These are phyloP conservation scores for Phytophthora hibernalis DNA, from an alignment of 352 stramenopile species.

Conservation along the genomic window DNA sequence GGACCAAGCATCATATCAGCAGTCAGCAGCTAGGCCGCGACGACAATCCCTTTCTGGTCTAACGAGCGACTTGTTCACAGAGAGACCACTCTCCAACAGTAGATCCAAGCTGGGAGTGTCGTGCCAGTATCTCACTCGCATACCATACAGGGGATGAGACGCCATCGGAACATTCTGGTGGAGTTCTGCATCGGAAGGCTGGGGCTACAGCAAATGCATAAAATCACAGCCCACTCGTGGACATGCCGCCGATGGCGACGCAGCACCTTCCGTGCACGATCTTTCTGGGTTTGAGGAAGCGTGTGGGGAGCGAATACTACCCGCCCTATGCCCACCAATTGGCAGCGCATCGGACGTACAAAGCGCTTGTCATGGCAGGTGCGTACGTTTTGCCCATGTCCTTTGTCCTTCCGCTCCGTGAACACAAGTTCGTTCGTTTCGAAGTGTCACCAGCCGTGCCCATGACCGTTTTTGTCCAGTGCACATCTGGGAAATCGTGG, in stretches of 20 bases:
- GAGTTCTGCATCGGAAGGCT: no score
- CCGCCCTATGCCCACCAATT: background rate
- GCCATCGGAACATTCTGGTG: no score
- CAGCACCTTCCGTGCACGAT: background rate
- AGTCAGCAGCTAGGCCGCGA: no score
- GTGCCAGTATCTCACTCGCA: no score
- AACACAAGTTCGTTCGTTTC: slow-evolving; percentile 1
- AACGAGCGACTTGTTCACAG: no score
- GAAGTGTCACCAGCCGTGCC: background rate
- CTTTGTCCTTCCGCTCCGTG: background rate
- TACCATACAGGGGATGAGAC: no score
- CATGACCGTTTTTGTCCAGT: slow-evolving; percentile 5
- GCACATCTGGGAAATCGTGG: background rate
- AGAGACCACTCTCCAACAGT: no score
- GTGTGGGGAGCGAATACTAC: background rate
- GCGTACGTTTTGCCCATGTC: background rate
- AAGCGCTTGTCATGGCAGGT: background rate
- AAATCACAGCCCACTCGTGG: background rate
- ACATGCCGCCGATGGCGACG: background rate
- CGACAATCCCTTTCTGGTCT: no score
- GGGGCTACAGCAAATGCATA: no score
- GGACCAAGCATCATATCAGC: no score
- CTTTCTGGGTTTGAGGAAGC: background rate
- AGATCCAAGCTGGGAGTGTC: no score
- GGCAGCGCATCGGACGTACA: background rate